phyloP scores from a whole-genome alignment of 257 asterid species.

The Solanum clarkiae region DNA sequence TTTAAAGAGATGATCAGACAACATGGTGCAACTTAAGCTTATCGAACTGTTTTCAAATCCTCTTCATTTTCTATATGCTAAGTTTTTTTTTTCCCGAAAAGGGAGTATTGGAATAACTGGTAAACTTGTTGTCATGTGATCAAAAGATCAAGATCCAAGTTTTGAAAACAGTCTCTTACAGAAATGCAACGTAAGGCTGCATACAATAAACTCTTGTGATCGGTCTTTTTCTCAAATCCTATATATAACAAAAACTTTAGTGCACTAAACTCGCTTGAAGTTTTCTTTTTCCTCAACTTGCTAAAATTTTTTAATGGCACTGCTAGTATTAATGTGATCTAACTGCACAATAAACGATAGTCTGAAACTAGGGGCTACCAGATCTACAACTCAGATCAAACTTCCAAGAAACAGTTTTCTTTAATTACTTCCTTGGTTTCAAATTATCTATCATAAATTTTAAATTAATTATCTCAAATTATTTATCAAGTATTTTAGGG shows the following conservation, averaged over 20 bases:
- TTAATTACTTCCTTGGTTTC: not conserved
- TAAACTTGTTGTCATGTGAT: too few species aligned
- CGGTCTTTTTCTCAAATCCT: accelerated
- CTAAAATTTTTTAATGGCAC: not conserved
- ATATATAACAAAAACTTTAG: too few species aligned
- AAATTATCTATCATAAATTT: not conserved
- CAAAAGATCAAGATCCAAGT: too few species aligned
- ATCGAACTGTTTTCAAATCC: too few species aligned
- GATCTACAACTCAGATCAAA: not conserved
- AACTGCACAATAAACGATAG: not conserved
- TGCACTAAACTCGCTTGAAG: accelerated
- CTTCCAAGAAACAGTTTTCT: not conserved
- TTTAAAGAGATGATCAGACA: not conserved
- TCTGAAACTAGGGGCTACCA: not conserved
- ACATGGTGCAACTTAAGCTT: too few species aligned
- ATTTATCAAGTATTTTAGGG: not conserved
- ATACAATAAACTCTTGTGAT: too few species aligned
- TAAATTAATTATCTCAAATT: accelerated
- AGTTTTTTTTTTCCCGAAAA: too few species aligned
- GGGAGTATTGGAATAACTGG: accelerated
- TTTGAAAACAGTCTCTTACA: too few species aligned
- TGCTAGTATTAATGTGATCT: not conserved
- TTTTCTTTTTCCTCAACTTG: not conserved
- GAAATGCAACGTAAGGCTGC: too few species aligned
- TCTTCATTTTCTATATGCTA: too few species aligned